Base-by-base conservation (phyloP, 345 rosid genomes). In the Ricinus communis region DNA sequence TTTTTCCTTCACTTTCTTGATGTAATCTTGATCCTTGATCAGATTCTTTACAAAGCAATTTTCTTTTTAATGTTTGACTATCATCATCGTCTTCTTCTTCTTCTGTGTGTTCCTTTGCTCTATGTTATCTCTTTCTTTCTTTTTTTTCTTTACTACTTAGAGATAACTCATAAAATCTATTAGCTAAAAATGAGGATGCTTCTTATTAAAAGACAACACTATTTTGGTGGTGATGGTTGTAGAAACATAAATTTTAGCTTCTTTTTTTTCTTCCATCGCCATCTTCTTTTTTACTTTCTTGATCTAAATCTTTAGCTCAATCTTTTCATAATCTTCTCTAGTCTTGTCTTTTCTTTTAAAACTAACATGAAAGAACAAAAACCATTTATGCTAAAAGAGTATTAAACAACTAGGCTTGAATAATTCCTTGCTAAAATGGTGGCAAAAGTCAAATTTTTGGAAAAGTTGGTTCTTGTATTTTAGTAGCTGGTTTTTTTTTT, bases 381-480 rank as follows among this genome's bases (percentile, higher is more conserved):
- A 69, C 87, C 86, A 85, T 57, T 82, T 84, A 43, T 77, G 70
- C 87, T 79, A 84, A 69, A 66, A 72, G 5, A 82, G 84, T 55
- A 57, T 83, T 33, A 75, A 64, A 41, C 79, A 72, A 77, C 21
- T 30, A 69, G 76, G 43, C 67, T 79, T 80, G 8, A 75, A 49
- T 76, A 43, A 43, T 76, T 76, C 2, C 59, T 49, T 25, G 70
- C 46, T 4, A 77, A 38, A 68, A n/a, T 22, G 80, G 50, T 49
- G 77, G 41, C 77, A 78, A 68, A 93, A 38, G 98, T 91, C n/a
- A n/a, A 40, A 93, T 97, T 73, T 88, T 90, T 0, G 98, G 98
- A 12, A 97, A 93, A 49, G 96, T 73, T 16, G 98, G 98, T 60
- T 93, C 98, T 65, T 87, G 97, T 5, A 90, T 86, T 80, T 90